phyloP scores from a whole-genome alignment of 805 yeast species.

The Myxozyma udenii region DNA sequence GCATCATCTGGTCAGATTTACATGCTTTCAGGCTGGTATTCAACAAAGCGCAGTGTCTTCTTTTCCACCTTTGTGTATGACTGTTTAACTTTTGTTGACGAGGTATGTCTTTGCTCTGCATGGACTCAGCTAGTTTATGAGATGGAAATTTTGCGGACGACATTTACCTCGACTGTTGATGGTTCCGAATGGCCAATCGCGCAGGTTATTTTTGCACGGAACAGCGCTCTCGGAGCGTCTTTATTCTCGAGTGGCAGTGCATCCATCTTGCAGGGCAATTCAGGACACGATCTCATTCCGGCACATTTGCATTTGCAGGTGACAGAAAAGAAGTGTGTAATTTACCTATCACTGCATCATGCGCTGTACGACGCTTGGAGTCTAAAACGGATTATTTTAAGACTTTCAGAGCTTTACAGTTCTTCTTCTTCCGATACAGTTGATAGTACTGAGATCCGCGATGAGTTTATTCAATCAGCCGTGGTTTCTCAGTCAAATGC shows the following conservation, averaged over 20 bases:
- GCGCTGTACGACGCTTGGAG: slow-evolving; percentile 35
- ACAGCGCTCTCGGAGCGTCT: slow-evolving; percentile 10
- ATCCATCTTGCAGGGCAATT: too few relatives aligned
- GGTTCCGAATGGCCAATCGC: slow-evolving; percentile 17
- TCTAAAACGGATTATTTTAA: slow-evolving; percentile 10
- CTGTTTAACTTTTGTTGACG: slow-evolving; percentile 2
- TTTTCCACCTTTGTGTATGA: slow-evolving; percentile 20
- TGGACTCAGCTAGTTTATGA: slow-evolving; percentile 21
- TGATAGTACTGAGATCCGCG: not conserved
- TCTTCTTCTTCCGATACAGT: not conserved
- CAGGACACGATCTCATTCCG: slow-evolving; percentile 2
- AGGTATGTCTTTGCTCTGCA: slow-evolving; percentile 4
- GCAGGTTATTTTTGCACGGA: slow-evolving; percentile 17
- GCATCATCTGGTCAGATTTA: slow-evolving; percentile 30
- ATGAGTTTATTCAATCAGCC: not conserved
- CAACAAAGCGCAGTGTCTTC: slow-evolving; percentile 9
- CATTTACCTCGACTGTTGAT: slow-evolving; percentile 11
- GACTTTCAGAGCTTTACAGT: slow-evolving; percentile 8
- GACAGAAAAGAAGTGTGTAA: not conserved
- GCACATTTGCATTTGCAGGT: slow-evolving; percentile 10
- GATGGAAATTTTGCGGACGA: slow-evolving; percentile 27
- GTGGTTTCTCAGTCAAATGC: too few relatives aligned
- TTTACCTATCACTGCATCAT: slow-evolving; percentile 31
- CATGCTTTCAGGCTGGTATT: slow-evolving; percentile 30
- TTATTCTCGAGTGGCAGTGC: not conserved